Evolutionary conservation across 495 filamentous ascomycete genomes (phyloP), one percentile per base, ranked within the genome.

Genomic region (Aspergillus heteromorphus): DNA sequence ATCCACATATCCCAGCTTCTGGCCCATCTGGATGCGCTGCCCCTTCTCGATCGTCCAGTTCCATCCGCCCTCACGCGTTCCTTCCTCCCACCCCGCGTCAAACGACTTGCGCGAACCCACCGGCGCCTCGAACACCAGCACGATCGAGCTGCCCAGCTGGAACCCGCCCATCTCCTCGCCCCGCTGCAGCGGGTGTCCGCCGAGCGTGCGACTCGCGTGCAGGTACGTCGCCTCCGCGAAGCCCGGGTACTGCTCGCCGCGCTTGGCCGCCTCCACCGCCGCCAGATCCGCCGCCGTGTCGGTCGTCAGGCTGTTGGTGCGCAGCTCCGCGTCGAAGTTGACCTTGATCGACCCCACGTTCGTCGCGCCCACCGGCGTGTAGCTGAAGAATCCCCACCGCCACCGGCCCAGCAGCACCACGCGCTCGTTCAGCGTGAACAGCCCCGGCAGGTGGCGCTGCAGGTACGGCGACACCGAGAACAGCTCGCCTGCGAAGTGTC

Each of bases 91-190:
- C 34, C 81, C 87, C 63, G 80, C 82, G 69, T 87, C 85, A 47
- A 85, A 80, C 48, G 83, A 88, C 50, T 79, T 76, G 30, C 80
- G 67, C 36, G 70, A 69, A 6, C 83, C 81, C 56, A 84, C 84
- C 0, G 93, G 93, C 34, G 92, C 93, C 69, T 99, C 93, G 73
- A 99, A 99, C 4, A 97, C 92, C 29, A 99, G 75, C 31, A 99
- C 93, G 54, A 99, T 87, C 0, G 92, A 92, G 66, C 92, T 97
- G 19, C 93, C 93, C 18, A 99, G 78, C 74, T 93, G 91, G 71
- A 99, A 99, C 0, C 93, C 93, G 20, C 93, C 93, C 89, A 99
- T 97, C 70, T 99, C 95, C 57, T 95, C 92, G 20, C 93, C 93
- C 36, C 90, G 80, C 43, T 84, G 78, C 54, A 97, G 70, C 9